phyloP scores from a whole-genome alignment of 2,329 filamentous ascomycete genomes.

The Colletotrichum aenigma region DNA sequence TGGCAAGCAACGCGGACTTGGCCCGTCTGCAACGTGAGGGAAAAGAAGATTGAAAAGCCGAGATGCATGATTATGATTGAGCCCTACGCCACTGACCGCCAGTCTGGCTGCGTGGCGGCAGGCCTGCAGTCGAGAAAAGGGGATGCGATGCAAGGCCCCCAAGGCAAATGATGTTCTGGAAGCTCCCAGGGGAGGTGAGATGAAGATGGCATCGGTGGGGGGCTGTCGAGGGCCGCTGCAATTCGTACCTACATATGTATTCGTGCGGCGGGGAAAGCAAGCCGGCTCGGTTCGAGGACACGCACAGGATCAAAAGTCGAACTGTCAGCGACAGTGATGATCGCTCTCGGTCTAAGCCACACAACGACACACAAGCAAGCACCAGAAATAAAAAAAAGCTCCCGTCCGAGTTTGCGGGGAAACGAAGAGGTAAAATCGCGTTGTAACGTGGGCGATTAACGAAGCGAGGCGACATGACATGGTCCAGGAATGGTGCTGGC shows the following conservation, averaged over 20 bases:
- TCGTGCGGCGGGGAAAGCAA: not conserved
- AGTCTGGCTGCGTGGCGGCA: not conserved
- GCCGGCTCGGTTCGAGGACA: not conserved
- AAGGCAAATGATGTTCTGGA: not conserved
- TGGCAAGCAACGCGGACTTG: not conserved
- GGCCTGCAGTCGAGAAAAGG: not conserved
- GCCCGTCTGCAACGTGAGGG: not conserved
- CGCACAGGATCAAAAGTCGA: not conserved
- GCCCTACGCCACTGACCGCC: not conserved
- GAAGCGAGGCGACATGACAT: conserved; percentile 8
- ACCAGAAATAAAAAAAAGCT: not conserved
- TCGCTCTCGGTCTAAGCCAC: not conserved
- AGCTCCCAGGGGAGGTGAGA: not conserved
- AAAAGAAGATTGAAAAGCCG: not conserved
- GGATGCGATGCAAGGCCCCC: not conserved
- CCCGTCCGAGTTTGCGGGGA: conserved; percentile 8
- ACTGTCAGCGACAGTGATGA: not conserved
- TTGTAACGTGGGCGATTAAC: conserved; percentile 13
- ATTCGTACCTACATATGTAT: not conserved
- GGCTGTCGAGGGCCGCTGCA: not conserved
- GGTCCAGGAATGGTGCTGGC: not conserved
- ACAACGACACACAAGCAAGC: not conserved
- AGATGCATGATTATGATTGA: not conserved
- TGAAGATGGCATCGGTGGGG: not conserved
- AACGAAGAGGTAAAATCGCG: not conserved